phyloP scores from a whole-genome alignment of 2,329 filamentous ascomycete genomes.

The Chaetomiaceae sp. region DNA sequence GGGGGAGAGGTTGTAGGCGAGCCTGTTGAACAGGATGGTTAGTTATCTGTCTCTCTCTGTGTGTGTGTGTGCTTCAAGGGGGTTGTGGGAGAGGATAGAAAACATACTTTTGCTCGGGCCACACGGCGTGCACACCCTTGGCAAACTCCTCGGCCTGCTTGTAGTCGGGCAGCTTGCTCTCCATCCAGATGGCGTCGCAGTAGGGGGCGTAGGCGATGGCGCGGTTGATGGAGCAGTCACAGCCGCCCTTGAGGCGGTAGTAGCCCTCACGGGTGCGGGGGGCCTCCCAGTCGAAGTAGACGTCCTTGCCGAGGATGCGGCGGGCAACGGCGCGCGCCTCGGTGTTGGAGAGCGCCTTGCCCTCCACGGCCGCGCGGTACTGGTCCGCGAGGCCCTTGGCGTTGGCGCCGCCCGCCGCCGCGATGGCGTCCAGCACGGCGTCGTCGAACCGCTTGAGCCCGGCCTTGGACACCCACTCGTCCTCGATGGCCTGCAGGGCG shows the following conservation, averaged over 20 bases:
- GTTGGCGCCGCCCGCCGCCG: conserved; percentile 60
- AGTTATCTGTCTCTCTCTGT: neutral
- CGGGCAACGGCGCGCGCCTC: conserved; percentile 79
- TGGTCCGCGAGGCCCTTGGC: conserved; percentile 63
- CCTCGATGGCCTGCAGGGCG: conserved; percentile 86
- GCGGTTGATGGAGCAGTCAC: conserved; percentile 83
- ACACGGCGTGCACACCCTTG: conserved; percentile 85
- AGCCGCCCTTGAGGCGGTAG: conserved; percentile 89
- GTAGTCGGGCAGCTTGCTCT: conserved; percentile 92
- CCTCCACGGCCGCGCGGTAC: conserved; percentile 65
- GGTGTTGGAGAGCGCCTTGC: conserved; percentile 66
- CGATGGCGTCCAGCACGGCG: conserved; percentile 78
- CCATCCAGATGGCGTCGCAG: conserved; percentile 98
- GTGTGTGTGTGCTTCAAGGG: neutral
- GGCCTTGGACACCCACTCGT: conserved; percentile 76
- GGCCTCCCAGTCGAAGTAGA: conserved; percentile 95
- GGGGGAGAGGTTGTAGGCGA: conserved; percentile 96
- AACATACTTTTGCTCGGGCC: conserved; percentile 90
- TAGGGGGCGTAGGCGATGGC: conserved; percentile 90
- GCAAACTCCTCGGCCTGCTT: conserved; percentile 90
- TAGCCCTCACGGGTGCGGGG: conserved; percentile 90
- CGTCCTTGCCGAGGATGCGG: conserved; percentile 68
- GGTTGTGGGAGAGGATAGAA: neutral
- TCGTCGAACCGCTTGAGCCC: conserved; percentile 85
- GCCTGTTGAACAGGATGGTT: conserved; percentile 43